A percentile compares a stretch with the other conserved stretches of the same genome.
phyloP scores from a whole-genome alignment of 1,284 basidiomycete genomes.

The Porogramme epimiltina region DNA sequence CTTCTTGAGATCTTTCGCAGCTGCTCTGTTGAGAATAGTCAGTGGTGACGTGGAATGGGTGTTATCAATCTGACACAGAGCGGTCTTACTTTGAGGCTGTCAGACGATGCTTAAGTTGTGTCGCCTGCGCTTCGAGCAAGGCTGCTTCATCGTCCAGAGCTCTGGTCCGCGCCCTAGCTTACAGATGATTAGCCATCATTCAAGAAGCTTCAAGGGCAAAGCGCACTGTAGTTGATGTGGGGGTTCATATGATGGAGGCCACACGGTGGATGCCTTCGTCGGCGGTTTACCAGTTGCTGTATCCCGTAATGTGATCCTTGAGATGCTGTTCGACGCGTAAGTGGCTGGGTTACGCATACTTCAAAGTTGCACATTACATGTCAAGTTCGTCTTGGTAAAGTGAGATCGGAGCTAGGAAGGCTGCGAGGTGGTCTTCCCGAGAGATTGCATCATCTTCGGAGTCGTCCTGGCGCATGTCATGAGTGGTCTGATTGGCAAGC shows the following conservation, averaged over 20 bases:
- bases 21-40: constrained; percentile 10
- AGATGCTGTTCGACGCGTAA: not conserved
- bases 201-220: no score
- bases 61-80: not conserved
- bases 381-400: constrained; percentile 20
- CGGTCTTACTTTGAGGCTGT: constrained; percentile 23
- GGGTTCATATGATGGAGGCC: not conserved
- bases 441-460: not conserved
- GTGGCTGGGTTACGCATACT: not conserved
- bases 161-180: constrained; percentile 5
- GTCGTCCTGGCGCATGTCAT: no score
- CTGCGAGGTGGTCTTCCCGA: not conserved
- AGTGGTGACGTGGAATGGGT: not conserved
- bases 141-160: constrained; percentile 17
- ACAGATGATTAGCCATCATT: not conserved
- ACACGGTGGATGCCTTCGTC: not conserved
- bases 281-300: not conserved
- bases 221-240: constrained; percentile 12
- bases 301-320: not conserved
- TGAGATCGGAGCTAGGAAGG: constrained; percentile 13
- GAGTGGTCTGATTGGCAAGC: constrained; percentile 23
- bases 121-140: constrained; percentile 20
- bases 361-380: not conserved
- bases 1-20: constrained; percentile 15
- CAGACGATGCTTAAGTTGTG: constrained; percentile 19